Percentiles rank a stretch among this genome's conserved stretches.
phyloP scores from a whole-genome alignment of 139 green algal genomes.

The Trebouxia sp. region DNA sequence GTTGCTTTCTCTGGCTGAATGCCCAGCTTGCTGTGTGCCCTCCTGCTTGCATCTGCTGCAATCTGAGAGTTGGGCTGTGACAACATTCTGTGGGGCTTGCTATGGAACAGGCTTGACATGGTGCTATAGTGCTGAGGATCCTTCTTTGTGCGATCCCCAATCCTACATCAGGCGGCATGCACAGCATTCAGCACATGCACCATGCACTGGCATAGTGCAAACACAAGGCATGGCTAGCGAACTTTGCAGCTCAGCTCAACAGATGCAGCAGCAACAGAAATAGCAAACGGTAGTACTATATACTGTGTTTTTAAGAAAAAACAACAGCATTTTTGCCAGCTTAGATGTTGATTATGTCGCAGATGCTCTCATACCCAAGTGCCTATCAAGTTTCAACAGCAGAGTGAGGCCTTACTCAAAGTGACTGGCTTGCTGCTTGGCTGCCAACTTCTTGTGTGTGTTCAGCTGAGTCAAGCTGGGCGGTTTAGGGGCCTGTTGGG shows the following conservation, averaged over 20 bases:
- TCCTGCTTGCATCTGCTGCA: conserved; percentile 25
- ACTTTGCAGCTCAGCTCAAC: background rate
- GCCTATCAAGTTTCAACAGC: too few species aligned
- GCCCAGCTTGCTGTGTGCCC: conserved; percentile 17
- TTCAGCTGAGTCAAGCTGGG: conserved; percentile 18
- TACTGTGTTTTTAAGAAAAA: too few species aligned
- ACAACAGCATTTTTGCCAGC: too few species aligned
- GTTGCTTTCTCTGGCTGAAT: background rate
- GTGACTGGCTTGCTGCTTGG: conserved; percentile 1
- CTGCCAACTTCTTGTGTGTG: conserved; percentile 24
- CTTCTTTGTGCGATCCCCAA: conserved; percentile 27
- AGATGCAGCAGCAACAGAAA: background rate
- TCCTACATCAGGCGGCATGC: too few species aligned
- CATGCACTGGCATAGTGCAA: background rate
- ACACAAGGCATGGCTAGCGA: too few species aligned
- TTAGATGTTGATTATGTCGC: too few species aligned
- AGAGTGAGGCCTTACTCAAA: conserved; percentile 28
- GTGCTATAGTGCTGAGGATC: background rate
- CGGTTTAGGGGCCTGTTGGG: conserved; percentile 22
- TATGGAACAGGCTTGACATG: conserved; percentile 21
- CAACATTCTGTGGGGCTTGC: conserved; percentile 25
- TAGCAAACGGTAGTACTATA: background rate
- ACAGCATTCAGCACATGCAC: background rate
- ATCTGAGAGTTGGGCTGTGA: conserved; percentile 24
- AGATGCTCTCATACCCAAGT: too few species aligned